phyloP scores from a whole-genome alignment of 345 rosid genomes.

The Eucalyptus pauciflora region DNA sequence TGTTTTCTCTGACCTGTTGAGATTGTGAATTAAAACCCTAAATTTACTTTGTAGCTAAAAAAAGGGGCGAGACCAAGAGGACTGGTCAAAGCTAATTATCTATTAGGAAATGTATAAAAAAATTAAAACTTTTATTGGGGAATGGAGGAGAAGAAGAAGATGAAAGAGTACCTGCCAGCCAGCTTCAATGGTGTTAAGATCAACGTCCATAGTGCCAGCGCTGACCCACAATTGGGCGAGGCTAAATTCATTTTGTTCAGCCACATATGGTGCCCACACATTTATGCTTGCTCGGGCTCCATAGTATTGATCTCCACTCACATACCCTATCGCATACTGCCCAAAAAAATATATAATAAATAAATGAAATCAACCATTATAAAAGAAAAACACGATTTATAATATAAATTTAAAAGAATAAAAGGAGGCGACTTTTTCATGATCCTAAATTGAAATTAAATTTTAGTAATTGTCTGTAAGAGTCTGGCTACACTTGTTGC shows the following conservation, averaged over 20 bases:
- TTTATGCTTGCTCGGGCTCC: constrained; percentile 96
- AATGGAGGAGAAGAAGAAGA: too few relatives aligned
- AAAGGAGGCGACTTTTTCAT: too few relatives aligned
- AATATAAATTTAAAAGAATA: not conserved
- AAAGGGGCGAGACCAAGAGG: too few relatives aligned
- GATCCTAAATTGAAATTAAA: not conserved
- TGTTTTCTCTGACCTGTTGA: too few relatives aligned
- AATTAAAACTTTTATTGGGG: too few relatives aligned
- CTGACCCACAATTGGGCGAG: constrained; percentile 91
- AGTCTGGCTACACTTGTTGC: too few relatives aligned
- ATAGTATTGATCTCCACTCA: constrained; percentile 56
- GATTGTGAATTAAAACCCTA: too few relatives aligned
- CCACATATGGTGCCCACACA: constrained; percentile 78
- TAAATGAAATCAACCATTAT: not conserved
- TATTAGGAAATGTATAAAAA: too few relatives aligned
- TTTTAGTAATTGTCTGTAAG: not conserved
- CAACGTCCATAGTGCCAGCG: constrained; percentile 72
- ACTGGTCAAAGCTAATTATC: too few relatives aligned
- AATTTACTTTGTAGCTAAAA: too few relatives aligned
- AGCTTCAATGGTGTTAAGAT: constrained; percentile 95
- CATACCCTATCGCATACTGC: constrained; percentile 52
- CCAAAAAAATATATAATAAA: not conserved
- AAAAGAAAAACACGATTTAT: not conserved
- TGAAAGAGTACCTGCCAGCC: too few relatives aligned
- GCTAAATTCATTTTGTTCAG: constrained; percentile 78